A percentile compares a stretch with the other conserved stretches of the same genome.
Evolutionary conservation across 768 basidiomycete species (phyloP).

Genomic region (Hortiboletus flavorubellus): DNA sequence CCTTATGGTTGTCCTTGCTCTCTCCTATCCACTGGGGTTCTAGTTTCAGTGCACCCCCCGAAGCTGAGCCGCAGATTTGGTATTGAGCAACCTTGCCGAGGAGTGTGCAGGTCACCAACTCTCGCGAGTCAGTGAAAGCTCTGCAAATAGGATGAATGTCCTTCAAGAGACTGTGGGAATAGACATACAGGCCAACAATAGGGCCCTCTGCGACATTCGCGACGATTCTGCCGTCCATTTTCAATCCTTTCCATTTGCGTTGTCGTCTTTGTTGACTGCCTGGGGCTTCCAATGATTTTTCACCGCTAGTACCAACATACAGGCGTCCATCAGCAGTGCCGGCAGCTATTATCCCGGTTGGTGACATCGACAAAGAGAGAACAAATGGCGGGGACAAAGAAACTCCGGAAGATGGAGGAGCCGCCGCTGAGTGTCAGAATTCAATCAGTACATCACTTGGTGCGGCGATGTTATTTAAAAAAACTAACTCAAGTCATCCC

Average conservation of each 20-base stretch:
- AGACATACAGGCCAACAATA: constrained; percentile 61
- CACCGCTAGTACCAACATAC: constrained; percentile 66
- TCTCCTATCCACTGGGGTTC: constrained; percentile 47
- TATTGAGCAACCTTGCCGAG: constrained; percentile 56
- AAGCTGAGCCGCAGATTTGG: constrained; percentile 39
- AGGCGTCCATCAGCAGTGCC: constrained; percentile 76
- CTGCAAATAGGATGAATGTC: constrained; percentile 30
- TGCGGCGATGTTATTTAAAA: not conserved
- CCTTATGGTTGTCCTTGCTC: constrained; percentile 49
- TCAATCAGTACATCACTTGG: not conserved
- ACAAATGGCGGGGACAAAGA: constrained; percentile 75
- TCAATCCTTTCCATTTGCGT: constrained; percentile 73
- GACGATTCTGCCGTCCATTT: constrained; percentile 41
- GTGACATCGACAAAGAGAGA: constrained; percentile 56
- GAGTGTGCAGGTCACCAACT: constrained; percentile 56
- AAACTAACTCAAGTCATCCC: constrained; percentile 52
- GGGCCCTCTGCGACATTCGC: constrained; percentile 67
- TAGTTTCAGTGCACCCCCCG: constrained; percentile 38
- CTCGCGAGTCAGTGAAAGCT: constrained; percentile 45
- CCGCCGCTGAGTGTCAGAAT: constrained; percentile 29
- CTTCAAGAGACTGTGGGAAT: not conserved
- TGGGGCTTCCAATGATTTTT: constrained; percentile 36
- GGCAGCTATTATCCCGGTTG: constrained; percentile 59
- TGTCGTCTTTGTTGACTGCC: constrained; percentile 47
- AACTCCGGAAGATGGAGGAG: constrained; percentile 44